These are phyloP conservation scores for Arbutus unedo DNA, from an alignment of 148 eudicot species.

Conservation along the genomic window DNA sequence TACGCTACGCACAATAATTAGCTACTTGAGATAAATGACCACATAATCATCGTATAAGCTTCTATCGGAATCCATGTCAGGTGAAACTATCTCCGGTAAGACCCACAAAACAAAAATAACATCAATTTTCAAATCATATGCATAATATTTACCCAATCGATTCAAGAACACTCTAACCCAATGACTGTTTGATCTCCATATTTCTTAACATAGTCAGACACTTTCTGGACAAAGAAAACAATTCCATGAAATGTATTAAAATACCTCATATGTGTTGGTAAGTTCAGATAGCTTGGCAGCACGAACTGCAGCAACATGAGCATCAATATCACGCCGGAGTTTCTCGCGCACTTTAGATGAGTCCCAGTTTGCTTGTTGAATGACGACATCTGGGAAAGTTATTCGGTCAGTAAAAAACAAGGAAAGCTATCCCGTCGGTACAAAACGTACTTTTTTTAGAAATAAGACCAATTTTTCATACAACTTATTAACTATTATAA, in stretches of 20 bases:
- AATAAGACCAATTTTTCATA: background rate
- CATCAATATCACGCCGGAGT: slow-evolving; percentile 78
- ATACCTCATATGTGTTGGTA: slow-evolving; percentile 77
- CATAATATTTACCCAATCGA: background rate
- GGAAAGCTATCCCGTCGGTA: no score
- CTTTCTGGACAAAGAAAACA: background rate
- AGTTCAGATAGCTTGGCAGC: slow-evolving; percentile 82
- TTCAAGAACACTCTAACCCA: background rate
- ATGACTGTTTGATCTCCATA: background rate
- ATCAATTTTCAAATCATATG: background rate
- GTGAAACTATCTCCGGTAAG: background rate
- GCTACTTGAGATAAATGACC: background rate
- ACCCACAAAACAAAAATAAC: background rate
- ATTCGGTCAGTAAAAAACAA: slow-evolving; percentile 8
- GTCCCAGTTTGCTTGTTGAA: slow-evolving; percentile 86
- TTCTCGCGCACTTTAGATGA: slow-evolving; percentile 74
- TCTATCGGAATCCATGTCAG: background rate
- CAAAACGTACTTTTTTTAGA: no score
- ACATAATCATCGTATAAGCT: background rate
- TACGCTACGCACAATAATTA: slow-evolving; percentile 4
- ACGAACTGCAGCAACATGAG: slow-evolving; percentile 71
- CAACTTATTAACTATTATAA: background rate
- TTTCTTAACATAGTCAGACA: background rate
- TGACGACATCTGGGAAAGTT: slow-evolving; percentile 48
- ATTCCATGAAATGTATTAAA: background rate